A percentile compares a stretch with the other conserved stretches of the same genome.
Evolutionary conservation across 108 stramenopile species (phyloP).

Genomic region (Fragilariopsis cylindrus): DNA sequence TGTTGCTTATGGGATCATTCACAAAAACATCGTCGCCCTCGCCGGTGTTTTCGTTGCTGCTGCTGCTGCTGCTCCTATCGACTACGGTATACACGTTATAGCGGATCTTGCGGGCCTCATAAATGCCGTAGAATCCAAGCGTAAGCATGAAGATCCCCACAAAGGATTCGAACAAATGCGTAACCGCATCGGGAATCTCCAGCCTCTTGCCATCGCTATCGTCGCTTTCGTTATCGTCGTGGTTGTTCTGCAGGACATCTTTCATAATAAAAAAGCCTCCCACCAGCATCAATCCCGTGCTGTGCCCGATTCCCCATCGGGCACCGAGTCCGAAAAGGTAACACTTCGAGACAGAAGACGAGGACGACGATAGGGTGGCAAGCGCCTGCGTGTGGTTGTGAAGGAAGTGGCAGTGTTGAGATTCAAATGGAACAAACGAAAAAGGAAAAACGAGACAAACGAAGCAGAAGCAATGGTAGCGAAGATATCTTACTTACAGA

Average conservation of each 20-base stretch:
- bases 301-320: slow-evolving; percentile 74
- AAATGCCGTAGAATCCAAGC: slow-evolving; percentile 57
- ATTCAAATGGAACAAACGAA: no score
- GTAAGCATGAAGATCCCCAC: slow-evolving; percentile 73
- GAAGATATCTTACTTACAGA: slow-evolving; percentile 17
- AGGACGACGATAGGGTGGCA: background rate
- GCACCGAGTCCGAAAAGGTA: background rate
- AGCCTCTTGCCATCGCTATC: slow-evolving; percentile 18
- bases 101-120: slow-evolving; percentile 31
- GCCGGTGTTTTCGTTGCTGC: background rate
- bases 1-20: background rate
- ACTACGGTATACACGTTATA: background rate
- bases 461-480: no score
- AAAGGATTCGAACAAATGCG: slow-evolving; percentile 48
- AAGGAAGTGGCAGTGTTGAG: no score
- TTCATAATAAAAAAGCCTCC: slow-evolving; percentile 46
- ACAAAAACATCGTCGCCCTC: background rate
- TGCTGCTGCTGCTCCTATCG: background rate
- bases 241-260: background rate
- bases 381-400: background rate
- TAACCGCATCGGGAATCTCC: slow-evolving; percentile 39
- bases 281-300: slow-evolving; percentile 58
- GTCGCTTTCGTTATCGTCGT: background rate
- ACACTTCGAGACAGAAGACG: background rate
- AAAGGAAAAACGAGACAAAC: no score